Percentiles rank a stretch among this genome's conserved stretches.
These are phyloP conservation scores for Alternaria gansuensis DNA, from an alignment of 2,329 filamentous ascomycete genomes.

Conservation along the genomic window DNA sequence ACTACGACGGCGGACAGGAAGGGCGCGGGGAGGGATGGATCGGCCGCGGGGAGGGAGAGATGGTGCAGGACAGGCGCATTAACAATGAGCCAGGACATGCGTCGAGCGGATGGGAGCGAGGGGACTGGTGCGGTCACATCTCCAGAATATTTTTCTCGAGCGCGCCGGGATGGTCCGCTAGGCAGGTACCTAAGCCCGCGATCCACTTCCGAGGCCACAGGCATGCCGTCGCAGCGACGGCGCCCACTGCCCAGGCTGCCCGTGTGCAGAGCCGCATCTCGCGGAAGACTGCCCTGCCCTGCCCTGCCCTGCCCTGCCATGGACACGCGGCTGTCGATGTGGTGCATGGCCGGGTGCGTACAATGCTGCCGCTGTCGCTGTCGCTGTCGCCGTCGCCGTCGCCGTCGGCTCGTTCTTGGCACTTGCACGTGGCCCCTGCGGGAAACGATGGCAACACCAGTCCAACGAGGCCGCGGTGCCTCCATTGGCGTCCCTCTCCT, in stretches of 20 bases:
- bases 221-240: slow-evolving; percentile 18
- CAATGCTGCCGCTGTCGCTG: slow-evolving; percentile 5
- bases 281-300: neutral
- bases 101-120: slow-evolving; percentile 25
- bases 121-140: slow-evolving; percentile 17
- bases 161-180: slow-evolving; percentile 35
- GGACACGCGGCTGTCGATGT: neutral
- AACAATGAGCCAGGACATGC: slow-evolving; percentile 44
- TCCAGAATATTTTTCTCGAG: slow-evolving; percentile 44
- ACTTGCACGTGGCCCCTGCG: slow-evolving; percentile 13
- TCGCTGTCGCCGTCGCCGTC: no score
- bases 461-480: slow-evolving; percentile 16
- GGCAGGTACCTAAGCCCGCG: slow-evolving; percentile 13
- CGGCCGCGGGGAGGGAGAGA: slow-evolving; percentile 29
- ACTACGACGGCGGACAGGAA: slow-evolving; percentile 32
- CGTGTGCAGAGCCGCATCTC: no score
- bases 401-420: slow-evolving; percentile 9
- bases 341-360: neutral
- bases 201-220: slow-evolving; percentile 25
- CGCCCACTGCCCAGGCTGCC: slow-evolving; percentile 15
- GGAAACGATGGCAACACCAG: slow-evolving; percentile 17
- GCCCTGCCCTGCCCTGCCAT: neutral
- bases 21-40: slow-evolving; percentile 38
- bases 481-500: slow-evolving; percentile 11
- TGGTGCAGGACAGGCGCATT: slow-evolving; percentile 47